Percentiles rank a stretch among this genome's conserved stretches.
Conservation (phyloP, 2,329 filamentous ascomycete genomes). For the Dendrostoma leiphaemia region DNA sequence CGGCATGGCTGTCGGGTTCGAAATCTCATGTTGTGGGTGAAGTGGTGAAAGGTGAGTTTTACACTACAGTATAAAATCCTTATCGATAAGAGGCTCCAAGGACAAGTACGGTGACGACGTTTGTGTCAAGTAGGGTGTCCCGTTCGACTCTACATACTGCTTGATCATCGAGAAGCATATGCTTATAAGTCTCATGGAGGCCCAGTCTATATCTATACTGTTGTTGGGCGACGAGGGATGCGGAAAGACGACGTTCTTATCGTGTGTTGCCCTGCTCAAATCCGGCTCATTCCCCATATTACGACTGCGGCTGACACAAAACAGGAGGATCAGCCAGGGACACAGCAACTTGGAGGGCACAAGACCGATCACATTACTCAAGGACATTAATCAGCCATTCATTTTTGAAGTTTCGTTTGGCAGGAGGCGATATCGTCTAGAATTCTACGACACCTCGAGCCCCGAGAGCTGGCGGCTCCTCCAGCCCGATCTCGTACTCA, state of each 20-base stretch:
- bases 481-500: constrained; percentile 54
- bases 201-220: constrained; percentile 49
- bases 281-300: constrained; percentile 11
- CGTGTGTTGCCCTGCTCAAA: constrained; percentile 40
- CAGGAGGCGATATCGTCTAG: constrained; percentile 48
- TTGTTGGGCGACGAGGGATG: constrained; percentile 58
- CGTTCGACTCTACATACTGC: background rate
- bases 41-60: constrained; percentile 10
- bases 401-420: constrained; percentile 52
- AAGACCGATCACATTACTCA: constrained; percentile 47
- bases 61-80: constrained; percentile 16
- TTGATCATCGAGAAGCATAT: constrained; percentile 10
- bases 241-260: constrained; percentile 61
- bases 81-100: constrained; percentile 18
- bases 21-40: background rate
- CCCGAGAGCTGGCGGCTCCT: constrained; percentile 59
- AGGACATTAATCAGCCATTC: constrained; percentile 60
- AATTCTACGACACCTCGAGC: constrained; percentile 59
- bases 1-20: background rate
- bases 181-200: constrained; percentile 43
- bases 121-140: too few relatives aligned
- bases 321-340: constrained; percentile 52
- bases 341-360: constrained; percentile 25
- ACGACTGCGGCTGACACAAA: constrained; percentile 6
- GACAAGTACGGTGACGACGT: background rate